phyloP scores from a whole-genome alignment of 2,329 filamentous ascomycete species.

The Colletotrichum chrysophilum region DNA sequence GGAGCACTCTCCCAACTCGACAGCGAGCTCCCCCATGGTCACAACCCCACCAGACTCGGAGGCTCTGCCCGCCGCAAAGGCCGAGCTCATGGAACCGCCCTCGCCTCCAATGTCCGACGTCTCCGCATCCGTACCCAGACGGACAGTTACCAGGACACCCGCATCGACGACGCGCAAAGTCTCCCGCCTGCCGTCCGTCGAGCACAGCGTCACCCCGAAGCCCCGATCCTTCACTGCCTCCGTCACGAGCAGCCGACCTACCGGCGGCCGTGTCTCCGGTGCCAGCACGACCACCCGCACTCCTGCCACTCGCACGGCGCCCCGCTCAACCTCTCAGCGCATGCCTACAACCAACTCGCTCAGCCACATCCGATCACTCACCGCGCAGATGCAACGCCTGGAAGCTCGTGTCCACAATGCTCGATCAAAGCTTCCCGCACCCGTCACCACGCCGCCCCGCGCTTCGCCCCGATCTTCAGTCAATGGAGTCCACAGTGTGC shows the following conservation, averaged over 20 bases:
- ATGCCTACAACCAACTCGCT: conserved; percentile 73
- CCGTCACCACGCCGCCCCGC: conserved; percentile 77
- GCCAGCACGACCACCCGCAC: conserved; percentile 48
- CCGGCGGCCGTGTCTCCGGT: conserved; percentile 43
- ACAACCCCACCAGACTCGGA: conserved; percentile 76
- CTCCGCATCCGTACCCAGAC: conserved; percentile 49
- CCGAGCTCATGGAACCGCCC: conserved; percentile 81
- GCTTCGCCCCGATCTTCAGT: conserved; percentile 71
- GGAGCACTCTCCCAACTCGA: conserved; percentile 79
- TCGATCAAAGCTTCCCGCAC: conserved; percentile 88
- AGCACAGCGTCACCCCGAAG: conserved; percentile 55
- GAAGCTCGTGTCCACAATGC: conserved; percentile 92
- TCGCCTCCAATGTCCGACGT: conserved; percentile 93
- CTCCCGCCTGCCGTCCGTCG: conserved; percentile 22
- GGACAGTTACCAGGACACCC: conserved; percentile 33
- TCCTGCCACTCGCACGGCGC: conserved; percentile 60
- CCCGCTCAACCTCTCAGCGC: conserved; percentile 51
- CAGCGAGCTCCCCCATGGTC: conserved; percentile 88
- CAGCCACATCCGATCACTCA: conserved; percentile 90
- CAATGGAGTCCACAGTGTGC: conserved; percentile 46
- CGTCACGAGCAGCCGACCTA: conserved; percentile 35
- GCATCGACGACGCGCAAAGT: conserved; percentile 59
- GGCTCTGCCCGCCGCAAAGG: conserved; percentile 36
- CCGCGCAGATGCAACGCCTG: conserved; percentile 95
- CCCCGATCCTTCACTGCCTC: conserved; percentile 45